A percentile compares a stretch with the other conserved stretches of the same genome.
Evolutionary conservation across 371 early-diverging fungal genomes (phyloP).

Genomic region (Coemansia sp.): DNA sequence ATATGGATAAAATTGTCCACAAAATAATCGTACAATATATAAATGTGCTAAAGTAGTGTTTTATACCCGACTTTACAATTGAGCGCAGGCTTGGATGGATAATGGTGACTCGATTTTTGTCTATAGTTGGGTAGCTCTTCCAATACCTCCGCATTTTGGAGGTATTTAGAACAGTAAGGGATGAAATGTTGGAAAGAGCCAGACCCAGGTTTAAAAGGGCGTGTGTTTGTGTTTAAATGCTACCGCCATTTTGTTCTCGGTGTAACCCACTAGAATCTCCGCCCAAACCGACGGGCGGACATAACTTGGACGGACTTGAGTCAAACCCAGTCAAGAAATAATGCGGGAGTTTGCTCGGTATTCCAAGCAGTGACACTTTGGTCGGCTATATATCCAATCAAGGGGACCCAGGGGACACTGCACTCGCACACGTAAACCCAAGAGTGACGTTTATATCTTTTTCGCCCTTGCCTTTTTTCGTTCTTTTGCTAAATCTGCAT

Average conservation of each 20-base stretch:
- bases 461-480: background rate
- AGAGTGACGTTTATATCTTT: constrained; percentile 2
- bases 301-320: background rate
- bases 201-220: too few relatives aligned
- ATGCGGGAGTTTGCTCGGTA: too few relatives aligned
- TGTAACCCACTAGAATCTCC: background rate
- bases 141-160: background rate
- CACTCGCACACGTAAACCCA: background rate
- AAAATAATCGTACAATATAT: background rate
- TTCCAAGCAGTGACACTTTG: background rate
- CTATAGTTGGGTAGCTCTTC: background rate
- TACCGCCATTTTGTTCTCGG: background rate
- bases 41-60: background rate
- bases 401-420: background rate
- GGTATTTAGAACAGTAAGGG: background rate
- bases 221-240: background rate
- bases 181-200: too few relatives aligned
- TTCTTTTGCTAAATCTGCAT: background rate
- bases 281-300: background rate
- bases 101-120: background rate
- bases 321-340: too few relatives aligned
- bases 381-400: background rate
- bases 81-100: background rate
- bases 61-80: background rate
- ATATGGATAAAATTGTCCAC: background rate